phyloP scores from a whole-genome alignment of 2,329 filamentous ascomycete genomes.

The Epichloe scottii region DNA sequence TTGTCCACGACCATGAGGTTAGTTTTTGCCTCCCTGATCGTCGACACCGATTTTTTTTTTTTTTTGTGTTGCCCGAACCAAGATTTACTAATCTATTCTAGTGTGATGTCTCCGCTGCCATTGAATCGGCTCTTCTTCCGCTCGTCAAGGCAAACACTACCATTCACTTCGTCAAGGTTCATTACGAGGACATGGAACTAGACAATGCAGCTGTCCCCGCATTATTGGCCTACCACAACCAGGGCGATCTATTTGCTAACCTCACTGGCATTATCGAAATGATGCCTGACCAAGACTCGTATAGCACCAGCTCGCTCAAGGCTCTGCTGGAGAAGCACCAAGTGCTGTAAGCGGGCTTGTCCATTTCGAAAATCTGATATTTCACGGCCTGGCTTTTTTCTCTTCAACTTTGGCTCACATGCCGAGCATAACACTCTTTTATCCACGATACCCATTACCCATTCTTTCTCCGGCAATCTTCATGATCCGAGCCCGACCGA shows the following conservation, averaged over 20 bases:
- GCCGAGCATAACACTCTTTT: background rate
- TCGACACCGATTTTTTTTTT: conserved; percentile 10
- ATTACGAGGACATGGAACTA: conserved; percentile 89
- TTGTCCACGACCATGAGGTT: conserved; percentile 83
- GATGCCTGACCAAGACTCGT: conserved; percentile 57
- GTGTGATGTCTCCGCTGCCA: conserved; percentile 66
- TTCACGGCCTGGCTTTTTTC: background rate
- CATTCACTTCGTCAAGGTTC: conserved; percentile 79
- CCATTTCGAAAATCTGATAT: background rate
- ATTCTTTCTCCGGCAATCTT: background rate
- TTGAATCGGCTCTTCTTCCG: conserved; percentile 65
- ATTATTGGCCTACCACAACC: conserved; percentile 73
- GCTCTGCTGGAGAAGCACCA: conserved; percentile 39
- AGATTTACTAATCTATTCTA: conserved; percentile 22
- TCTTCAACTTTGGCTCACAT: background rate
- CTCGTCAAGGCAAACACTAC: conserved; percentile 60
- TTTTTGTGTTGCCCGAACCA: background rate
- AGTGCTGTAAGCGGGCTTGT: conserved; percentile 29
- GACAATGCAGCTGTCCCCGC: conserved; percentile 80
- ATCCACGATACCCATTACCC: conserved; percentile 1
- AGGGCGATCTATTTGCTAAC: conserved; percentile 82
- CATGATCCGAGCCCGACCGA: background rate
- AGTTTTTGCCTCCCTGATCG: conserved; percentile 17
- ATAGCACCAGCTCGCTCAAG: conserved; percentile 40
- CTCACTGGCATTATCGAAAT: conserved; percentile 77